Percentiles rank a stretch among this genome's conserved stretches.
Conservation (phyloP, 1,284 basidiomycete species). For the Sutorius eximius region DNA sequence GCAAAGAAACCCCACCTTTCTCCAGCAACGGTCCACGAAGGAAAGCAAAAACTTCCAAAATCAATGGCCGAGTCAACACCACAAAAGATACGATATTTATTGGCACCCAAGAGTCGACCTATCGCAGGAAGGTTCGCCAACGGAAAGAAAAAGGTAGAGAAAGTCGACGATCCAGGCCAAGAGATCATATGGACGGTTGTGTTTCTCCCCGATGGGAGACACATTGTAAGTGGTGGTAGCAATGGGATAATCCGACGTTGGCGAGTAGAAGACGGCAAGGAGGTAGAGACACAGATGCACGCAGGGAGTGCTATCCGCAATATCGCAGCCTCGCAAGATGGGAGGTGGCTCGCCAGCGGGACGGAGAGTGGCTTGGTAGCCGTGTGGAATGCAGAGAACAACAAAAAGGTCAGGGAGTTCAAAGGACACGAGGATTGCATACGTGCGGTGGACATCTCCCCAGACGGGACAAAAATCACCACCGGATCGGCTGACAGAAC, state of each 20-base stretch:
- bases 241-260: slow-evolving; percentile 3
- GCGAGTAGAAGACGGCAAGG: slow-evolving; percentile 4
- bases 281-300: slow-evolving; percentile 5
- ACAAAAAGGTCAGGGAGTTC: neutral
- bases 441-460: slow-evolving; percentile 1
- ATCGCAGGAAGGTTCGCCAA: too few relatives aligned
- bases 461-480: slow-evolving; percentile 3
- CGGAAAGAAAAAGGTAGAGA: too few relatives aligned
- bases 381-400: slow-evolving; percentile 4
- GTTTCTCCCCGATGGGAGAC: slow-evolving; percentile 1
- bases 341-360: slow-evolving; percentile 11
- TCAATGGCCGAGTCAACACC: too few relatives aligned
- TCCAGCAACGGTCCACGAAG: too few relatives aligned
- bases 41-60: too few relatives aligned
- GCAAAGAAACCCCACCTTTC: too few relatives aligned
- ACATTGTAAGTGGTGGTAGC: slow-evolving; percentile 3
- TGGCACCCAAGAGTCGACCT: too few relatives aligned
- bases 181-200: neutral
- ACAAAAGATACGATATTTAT: too few relatives aligned
- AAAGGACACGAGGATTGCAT: neutral
- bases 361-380: neutral
- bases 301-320: neutral
- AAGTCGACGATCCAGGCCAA: too few relatives aligned
- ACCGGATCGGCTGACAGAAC: slow-evolving; percentile 11
- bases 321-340: slow-evolving; percentile 1